Evolutionary conservation across 306 rosid genomes (phyloP).

Genomic region (apple (Malus domestica)): ASM211411v1 NC_041802.1:14723001-14723500

Average conservation of each 20-base stretch:
- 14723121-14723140: slow-evolving; percentile 39
- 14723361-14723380: slow-evolving; percentile 11
- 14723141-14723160: slow-evolving; percentile 40
- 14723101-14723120: slow-evolving; percentile 21
- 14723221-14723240: slow-evolving; percentile 2
- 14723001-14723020: background rate
- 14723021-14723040: background rate
- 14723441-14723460: slow-evolving; percentile 67
- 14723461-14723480: slow-evolving; percentile 55
- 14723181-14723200: slow-evolving; percentile 64
- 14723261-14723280: too few species aligned
- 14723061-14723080: slow-evolving; percentile 45
- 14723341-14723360: background rate
- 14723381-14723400: slow-evolving; percentile 47
- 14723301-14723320: background rate
- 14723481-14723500: slow-evolving; percentile 48
- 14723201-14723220: slow-evolving; percentile 50
- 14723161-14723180: slow-evolving; percentile 61
- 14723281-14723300: background rate
- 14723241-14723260: background rate
- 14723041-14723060: background rate
- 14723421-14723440: slow-evolving; percentile 45
- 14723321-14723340: background rate
- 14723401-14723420: slow-evolving; percentile 58
- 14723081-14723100: slow-evolving; percentile 46